Conservation (phyloP, 2,329 filamentous ascomycete genomes). For the Aspergillus eucalypticola region DNA sequence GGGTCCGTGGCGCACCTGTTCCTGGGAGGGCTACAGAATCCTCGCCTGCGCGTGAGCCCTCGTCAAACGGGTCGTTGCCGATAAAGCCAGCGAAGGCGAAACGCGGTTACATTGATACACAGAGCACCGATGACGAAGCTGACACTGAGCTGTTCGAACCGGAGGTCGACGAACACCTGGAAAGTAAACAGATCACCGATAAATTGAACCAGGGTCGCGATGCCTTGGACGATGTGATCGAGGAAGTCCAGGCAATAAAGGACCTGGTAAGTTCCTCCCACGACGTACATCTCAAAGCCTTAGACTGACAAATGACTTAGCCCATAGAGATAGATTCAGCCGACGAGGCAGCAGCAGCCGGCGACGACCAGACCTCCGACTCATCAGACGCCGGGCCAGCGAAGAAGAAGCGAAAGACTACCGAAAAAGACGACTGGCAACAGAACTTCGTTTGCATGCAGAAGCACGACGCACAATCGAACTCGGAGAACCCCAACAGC, state of each 20-base stretch:
- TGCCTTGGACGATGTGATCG: constrained; percentile 65
- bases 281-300: neutral
- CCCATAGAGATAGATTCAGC: constrained; percentile 34
- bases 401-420: constrained; percentile 16
- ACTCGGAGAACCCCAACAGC: constrained; percentile 66
- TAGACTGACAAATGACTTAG: constrained; percentile 27
- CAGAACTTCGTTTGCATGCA: constrained; percentile 62
- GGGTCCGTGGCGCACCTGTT: constrained; percentile 31
- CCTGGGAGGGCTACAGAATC: constrained; percentile 15
- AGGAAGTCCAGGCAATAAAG: constrained; percentile 60
- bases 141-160: neutral
- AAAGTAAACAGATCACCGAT: neutral
- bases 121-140: constrained; percentile 10
- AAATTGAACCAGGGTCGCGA: constrained; percentile 43
- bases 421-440: constrained; percentile 31
- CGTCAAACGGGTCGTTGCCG: constrained; percentile 22
- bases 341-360: constrained; percentile 25
- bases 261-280: constrained; percentile 50
- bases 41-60: constrained; percentile 8
- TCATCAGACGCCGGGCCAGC: constrained; percentile 19
- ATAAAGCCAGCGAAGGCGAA: constrained; percentile 30
- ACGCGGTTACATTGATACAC: constrained; percentile 18
- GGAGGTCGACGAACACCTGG: neutral
- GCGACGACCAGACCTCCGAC: constrained; percentile 13
- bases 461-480: constrained; percentile 48